These are phyloP conservation scores for Pseudogymnoascus sp. DNA, from an alignment of 2,329 filamentous ascomycete species.

Conservation along the genomic window DNA sequence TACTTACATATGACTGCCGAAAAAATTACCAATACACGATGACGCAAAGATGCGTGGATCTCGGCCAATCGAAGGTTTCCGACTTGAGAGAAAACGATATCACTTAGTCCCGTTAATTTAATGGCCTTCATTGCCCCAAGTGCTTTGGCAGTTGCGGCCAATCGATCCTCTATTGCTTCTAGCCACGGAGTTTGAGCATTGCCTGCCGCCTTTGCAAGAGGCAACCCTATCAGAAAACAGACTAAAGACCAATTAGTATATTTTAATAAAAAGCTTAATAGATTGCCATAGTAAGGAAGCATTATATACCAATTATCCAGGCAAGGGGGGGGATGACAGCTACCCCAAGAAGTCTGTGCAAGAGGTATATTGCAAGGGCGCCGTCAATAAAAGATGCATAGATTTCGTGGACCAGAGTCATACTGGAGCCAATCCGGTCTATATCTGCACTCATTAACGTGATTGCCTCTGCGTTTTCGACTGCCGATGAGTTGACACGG, in stretches of 20 bases:
- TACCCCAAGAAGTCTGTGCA: neutral
- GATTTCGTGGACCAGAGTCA: neutral
- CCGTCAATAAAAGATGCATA: neutral
- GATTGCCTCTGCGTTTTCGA: neutral
- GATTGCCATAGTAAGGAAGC: neutral
- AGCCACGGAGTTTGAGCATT: conserved; percentile 8
- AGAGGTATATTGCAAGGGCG: neutral
- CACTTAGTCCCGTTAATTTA: conserved; percentile 11
- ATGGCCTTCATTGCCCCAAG: conserved; percentile 12
- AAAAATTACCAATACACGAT: neutral
- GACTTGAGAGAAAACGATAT: conserved; percentile 6
- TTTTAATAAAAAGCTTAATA: neutral
- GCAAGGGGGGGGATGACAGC: neutral
- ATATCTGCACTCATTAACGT: conserved; percentile 1
- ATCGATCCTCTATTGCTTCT: conserved; percentile 13
- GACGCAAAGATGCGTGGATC: neutral
- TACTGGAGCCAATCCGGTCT: neutral
- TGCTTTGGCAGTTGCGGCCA: conserved; percentile 6
- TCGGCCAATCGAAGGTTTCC: neutral
- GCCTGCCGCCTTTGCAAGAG: neutral
- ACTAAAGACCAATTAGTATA: neutral
- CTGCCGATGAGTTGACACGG: conserved; percentile 11
- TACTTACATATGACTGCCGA: neutral
- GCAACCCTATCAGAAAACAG: neutral
- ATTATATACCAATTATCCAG: neutral